Base-by-base conservation (phyloP, 2,329 filamentous ascomycete genomes). In the Cytospora piceae region DNA sequence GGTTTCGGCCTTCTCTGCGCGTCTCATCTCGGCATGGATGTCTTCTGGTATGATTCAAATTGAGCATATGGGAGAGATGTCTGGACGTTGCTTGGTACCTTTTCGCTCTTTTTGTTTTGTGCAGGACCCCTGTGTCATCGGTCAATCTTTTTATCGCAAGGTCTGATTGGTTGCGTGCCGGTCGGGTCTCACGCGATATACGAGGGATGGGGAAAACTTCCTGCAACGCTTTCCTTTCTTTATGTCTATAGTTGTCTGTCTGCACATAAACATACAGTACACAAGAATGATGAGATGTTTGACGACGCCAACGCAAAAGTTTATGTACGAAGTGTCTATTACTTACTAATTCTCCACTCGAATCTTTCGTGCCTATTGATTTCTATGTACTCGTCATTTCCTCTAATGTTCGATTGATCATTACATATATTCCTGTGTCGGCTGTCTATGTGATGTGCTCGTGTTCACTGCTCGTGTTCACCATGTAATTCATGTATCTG, bases 261-360 rank as follows among this genome's bases (percentile, higher is more conserved):
- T 49, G 46, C 46, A 49, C 46, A 49, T 49, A 22, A 49, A 49
- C 46, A 22, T 24, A 49, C 46, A 49, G 46, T 49, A 49, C 22
- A 49, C 46, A 24, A 24, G 46, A 22, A 24, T 49, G 11, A 49
- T 49, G 46, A 37, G 14, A 49, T 49, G 42, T 49, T 49, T 49
- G 11, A 49, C n/a, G 46, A 49, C 11, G n/a, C n/a, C 46, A 49
- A 49, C n/a, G 46, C n/a, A 0, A 14, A 22, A 49, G 12, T 12
- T n/a, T 46, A 46, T 39, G 15, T 17, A 39, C 12, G 14, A 15
- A 15, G 14, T 17, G 15, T 39, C 27, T 29, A 29, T 3, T 29
- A 29, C 27, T 3, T 29, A 29, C 27, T 3, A 3, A 29, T 29
- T 29, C 27, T 29, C 27, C 27, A 3, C 27, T 29, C 5, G 27